A percentile compares a stretch with the other conserved stretches of the same genome.
Conservation (phyloP, 106 monocot species). For the Allium sativum region DNA sequence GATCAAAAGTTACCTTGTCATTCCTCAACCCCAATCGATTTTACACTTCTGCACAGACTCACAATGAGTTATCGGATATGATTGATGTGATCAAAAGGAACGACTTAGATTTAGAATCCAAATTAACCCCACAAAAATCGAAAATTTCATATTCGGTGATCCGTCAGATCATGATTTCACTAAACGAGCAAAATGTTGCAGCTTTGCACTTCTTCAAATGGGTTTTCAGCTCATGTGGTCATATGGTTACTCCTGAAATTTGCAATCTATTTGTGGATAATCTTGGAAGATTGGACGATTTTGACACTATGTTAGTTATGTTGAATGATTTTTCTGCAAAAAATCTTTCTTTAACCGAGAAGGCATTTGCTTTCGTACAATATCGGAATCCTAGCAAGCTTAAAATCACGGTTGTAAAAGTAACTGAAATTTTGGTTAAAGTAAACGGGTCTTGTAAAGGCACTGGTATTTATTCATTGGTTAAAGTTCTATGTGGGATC, state of each 20-base stretch:
- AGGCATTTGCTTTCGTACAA: slow-evolving; percentile 41
- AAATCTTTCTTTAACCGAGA: slow-evolving; percentile 40
- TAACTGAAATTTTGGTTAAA: slow-evolving; percentile 17
- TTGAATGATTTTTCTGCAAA: slow-evolving; percentile 26
- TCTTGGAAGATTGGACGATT: slow-evolving; percentile 38
- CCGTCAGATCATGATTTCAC: slow-evolving; percentile 16
- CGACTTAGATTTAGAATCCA: slow-evolving; percentile 16
- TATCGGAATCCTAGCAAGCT: background rate
- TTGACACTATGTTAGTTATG: slow-evolving; percentile 23
- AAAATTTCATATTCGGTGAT: slow-evolving; percentile 18
- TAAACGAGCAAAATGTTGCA: slow-evolving; percentile 20
- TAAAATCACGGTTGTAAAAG: slow-evolving; percentile 16
- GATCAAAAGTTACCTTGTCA: background rate
- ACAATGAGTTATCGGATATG: slow-evolving; percentile 13
- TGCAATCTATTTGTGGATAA: slow-evolving; percentile 59
- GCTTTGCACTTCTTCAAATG: slow-evolving; percentile 57
- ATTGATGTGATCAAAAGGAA: slow-evolving; percentile 29
- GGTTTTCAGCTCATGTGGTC: slow-evolving; percentile 23
- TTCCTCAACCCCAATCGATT: background rate
- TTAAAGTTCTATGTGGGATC: slow-evolving; percentile 37
- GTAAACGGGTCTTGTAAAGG: slow-evolving; percentile 40
- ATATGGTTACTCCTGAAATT: slow-evolving; percentile 20
- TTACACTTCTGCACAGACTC: background rate
- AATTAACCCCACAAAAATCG: slow-evolving; percentile 17
- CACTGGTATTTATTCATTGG: slow-evolving; percentile 56